phyloP scores from a whole-genome alignment of 2,329 filamentous ascomycete species.

The Delphinella strobiligena region DNA sequence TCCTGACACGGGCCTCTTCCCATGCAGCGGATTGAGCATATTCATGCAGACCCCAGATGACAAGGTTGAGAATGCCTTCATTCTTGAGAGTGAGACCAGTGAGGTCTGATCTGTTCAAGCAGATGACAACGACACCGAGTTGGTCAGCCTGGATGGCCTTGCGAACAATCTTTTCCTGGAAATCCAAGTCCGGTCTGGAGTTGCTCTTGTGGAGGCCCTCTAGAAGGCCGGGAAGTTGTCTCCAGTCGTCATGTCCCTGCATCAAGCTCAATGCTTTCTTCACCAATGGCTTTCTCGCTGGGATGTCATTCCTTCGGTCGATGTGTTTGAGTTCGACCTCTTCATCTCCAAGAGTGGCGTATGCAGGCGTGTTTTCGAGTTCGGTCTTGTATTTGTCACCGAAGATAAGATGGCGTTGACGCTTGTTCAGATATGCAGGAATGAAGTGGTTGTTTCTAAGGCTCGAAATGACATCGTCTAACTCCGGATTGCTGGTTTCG shows the following conservation, averaged over 20 bases:
- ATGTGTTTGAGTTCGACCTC: conserved; percentile 24
- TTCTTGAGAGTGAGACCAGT: conserved; percentile 24
- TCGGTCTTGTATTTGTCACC: conserved; percentile 25
- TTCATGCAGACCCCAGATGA: conserved; percentile 24
- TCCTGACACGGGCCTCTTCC: conserved; percentile 24
- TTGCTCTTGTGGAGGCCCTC: conserved; percentile 18
- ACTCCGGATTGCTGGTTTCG: conserved; percentile 27
- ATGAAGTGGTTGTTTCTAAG: conserved; percentile 34
- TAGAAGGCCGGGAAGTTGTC: conserved; percentile 22
- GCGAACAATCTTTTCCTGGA: conserved; percentile 22
- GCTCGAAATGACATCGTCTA: conserved; percentile 26
- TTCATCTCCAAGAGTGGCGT: conserved; percentile 28
- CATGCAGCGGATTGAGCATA: conserved; percentile 22
- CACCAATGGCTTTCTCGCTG: conserved; percentile 16
- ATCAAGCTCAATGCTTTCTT: conserved; percentile 20
- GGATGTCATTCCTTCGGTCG: conserved; percentile 19
- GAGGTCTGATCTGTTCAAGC: conserved; percentile 18
- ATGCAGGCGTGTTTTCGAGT: conserved; percentile 31
- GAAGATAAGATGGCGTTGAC: conserved; percentile 32
- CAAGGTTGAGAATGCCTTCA: conserved; percentile 18
- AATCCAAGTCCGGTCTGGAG: conserved; percentile 10
- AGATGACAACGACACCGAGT: conserved; percentile 19
- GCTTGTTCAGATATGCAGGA: conserved; percentile 29
- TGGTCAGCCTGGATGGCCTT: conserved; percentile 18
- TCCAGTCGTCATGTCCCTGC: conserved; percentile 19